Percentiles rank a stretch among this genome's conserved stretches.
phyloP scores from a whole-genome alignment of 495 filamentous ascomycete species.

The Halenospora varia region DNA sequence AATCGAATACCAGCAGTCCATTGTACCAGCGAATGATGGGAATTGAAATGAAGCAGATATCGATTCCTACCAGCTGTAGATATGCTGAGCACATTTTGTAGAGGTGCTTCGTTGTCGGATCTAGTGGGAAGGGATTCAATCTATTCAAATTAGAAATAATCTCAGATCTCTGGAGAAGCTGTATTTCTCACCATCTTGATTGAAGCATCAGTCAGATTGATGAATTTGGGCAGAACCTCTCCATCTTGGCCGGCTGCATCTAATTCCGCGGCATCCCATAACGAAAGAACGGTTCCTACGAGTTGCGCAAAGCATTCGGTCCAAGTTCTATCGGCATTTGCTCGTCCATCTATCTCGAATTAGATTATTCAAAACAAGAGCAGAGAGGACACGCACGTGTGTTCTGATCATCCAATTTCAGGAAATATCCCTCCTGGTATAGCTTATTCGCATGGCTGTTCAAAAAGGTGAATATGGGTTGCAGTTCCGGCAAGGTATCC shows the following conservation, averaged over 20 bases:
- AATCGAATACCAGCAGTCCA: constrained; percentile 96
- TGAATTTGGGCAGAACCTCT: constrained; percentile 89
- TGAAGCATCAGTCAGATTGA: constrained; percentile 95
- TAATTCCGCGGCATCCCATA: constrained; percentile 94
- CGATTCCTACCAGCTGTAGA: constrained; percentile 94
- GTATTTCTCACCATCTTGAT: constrained; percentile 81
- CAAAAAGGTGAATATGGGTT: constrained; percentile 88
- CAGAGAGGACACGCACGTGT: constrained; percentile 52
- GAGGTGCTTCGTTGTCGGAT: constrained; percentile 63
- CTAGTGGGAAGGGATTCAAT: constrained; percentile 87
- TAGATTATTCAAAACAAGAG: constrained; percentile 17
- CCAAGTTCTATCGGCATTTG: constrained; percentile 84
- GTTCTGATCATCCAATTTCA: constrained; percentile 93
- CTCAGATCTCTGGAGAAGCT: background rate
- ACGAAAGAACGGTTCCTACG: constrained; percentile 87
- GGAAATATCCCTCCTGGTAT: constrained; percentile 95
- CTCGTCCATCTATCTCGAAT: constrained; percentile 68
- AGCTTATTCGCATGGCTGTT: constrained; percentile 96
- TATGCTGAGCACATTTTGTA: constrained; percentile 92
- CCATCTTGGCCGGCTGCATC: constrained; percentile 80
- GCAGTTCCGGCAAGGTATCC: constrained; percentile 87
- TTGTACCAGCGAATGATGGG: constrained; percentile 85
- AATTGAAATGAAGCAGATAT: constrained; percentile 94
- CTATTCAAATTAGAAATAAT: constrained; percentile 40
- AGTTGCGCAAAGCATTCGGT: constrained; percentile 96